Evolutionary conservation across 23 red algal species (phyloP).

Genomic region (Gracilaria domingensis): DNA sequence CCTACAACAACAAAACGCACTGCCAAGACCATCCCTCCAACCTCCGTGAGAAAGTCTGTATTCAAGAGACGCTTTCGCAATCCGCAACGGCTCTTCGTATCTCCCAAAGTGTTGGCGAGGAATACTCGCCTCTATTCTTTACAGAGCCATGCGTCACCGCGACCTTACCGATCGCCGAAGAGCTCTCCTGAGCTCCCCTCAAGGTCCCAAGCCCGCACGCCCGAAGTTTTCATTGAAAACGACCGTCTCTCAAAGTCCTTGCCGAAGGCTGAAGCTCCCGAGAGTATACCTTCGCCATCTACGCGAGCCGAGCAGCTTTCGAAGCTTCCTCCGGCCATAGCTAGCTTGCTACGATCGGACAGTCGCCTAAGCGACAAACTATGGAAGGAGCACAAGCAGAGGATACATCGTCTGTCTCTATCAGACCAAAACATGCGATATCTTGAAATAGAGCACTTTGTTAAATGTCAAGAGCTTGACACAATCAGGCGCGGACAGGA

Average conservation of each 20-base stretch:
- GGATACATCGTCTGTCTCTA: not conserved
- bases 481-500: not conserved
- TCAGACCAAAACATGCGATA: not conserved
- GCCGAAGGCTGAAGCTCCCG: not conserved
- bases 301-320: not conserved
- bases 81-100: not conserved
- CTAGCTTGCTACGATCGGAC: not conserved
- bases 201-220: not conserved
- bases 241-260: not conserved
- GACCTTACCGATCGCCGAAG: not conserved
- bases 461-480: slow-evolving; percentile 14
- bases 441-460: slow-evolving; percentile 6
- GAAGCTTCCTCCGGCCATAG: slow-evolving; percentile 5
- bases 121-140: not conserved
- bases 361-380: slow-evolving; percentile 1
- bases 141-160: not conserved
- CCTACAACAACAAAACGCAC: not conserved
- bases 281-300: not conserved
- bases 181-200: not conserved
- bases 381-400: not conserved
- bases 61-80: slow-evolving; percentile 16
- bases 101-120: not conserved
- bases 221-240: not conserved
- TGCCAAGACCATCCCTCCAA: not conserved
- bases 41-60: slow-evolving; percentile 32